Conservation (phyloP, 352 stramenopile genomes). For the Porosira glacialis region DNA sequence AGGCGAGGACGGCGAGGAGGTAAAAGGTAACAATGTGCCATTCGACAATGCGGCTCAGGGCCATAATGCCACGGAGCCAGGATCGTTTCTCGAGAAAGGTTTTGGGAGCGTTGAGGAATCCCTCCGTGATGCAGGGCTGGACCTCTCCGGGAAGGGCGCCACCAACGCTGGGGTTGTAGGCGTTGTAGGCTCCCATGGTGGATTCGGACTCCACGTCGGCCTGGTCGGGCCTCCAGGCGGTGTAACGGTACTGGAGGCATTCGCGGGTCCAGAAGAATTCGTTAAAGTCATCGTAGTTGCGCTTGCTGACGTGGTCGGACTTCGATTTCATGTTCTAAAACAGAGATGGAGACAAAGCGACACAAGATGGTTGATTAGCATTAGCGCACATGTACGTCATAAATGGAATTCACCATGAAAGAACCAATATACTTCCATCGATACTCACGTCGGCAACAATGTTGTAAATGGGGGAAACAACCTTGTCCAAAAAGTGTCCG, state of each 20-base stretch:
- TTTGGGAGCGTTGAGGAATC: slow-evolving; percentile 88
- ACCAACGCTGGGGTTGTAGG: slow-evolving; percentile 8
- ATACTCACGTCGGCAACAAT: slow-evolving; percentile 85
- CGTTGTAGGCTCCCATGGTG: no score
- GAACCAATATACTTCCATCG: neutral
- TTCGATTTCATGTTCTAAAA: slow-evolving; percentile 77
- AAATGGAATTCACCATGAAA: no score
- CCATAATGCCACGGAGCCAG: slow-evolving; percentile 92
- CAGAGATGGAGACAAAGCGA: neutral
- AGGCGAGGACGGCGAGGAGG: slow-evolving; percentile 88
- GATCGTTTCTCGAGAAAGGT: slow-evolving; percentile 97
- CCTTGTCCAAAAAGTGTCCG: slow-evolving; percentile 96
- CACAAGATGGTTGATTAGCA: no score
- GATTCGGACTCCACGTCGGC: slow-evolving; percentile 54
- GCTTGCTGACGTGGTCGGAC: slow-evolving; percentile 89
- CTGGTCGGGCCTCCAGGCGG: slow-evolving; percentile 80
- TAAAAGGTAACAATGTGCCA: slow-evolving; percentile 97
- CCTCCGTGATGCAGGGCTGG: slow-evolving; percentile 82
- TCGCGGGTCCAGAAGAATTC: slow-evolving; percentile 98
- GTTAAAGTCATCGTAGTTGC: slow-evolving; percentile 99
- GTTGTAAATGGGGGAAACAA: slow-evolving; percentile 95
- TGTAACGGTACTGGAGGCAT: slow-evolving; percentile 93
- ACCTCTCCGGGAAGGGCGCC: slow-evolving; percentile 58
- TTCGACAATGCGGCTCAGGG: slow-evolving; percentile 93
- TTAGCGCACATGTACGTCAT: no score